Evolutionary conservation across 306 rosid species (phyloP), one percentile per base, ranked within the genome.

Genomic region (Vicia villosa): DNA sequence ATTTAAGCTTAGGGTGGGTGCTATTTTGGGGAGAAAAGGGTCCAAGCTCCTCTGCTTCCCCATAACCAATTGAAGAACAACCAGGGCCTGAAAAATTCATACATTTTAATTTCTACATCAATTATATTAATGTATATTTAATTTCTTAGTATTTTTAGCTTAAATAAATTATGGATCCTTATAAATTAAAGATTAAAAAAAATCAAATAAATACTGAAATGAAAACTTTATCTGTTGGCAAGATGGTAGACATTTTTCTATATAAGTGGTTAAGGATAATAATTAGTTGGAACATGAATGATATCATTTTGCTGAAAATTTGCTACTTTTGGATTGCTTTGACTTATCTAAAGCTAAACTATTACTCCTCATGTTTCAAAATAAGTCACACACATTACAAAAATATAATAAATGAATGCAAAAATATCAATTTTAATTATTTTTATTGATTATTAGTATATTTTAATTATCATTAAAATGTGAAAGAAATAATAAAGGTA

Each of bases 1-100:
- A 66, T 85, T 87, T 89, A n/a, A 92, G 85, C 65, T 81, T 81
- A 49, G 95, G 95, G 57, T 83, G 16, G 82, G 62, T 77, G 69
- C 92, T 81, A 1, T 86, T 80, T 15, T 92, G 88, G 26, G 96
- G 92, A 64, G 81, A 89, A 79, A 92, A 92, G 40, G 97, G 97
- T 20, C 97, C 97, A n/a, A 92, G 41, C 73, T 92, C 97, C 79
- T 92, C 97, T 61, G 91, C 73, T 79, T 80, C 87, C 75, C 96
- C 96, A 66, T n/a, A 89, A 15, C 95, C 97, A 70, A 92, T 61
- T 41, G 97, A 92, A 2, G 97, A 92, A 63, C 96, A 92, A 16
- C 97, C 97, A 0, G 97, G 96, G 3, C 97, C 97, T 91, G 85
- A 55, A 79, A 77, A 30, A 72, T 67, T 40, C 45, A 70, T 30